Base-by-base conservation (phyloP, 2,329 filamentous ascomycete species). In the Didymella pinodella region DNA sequence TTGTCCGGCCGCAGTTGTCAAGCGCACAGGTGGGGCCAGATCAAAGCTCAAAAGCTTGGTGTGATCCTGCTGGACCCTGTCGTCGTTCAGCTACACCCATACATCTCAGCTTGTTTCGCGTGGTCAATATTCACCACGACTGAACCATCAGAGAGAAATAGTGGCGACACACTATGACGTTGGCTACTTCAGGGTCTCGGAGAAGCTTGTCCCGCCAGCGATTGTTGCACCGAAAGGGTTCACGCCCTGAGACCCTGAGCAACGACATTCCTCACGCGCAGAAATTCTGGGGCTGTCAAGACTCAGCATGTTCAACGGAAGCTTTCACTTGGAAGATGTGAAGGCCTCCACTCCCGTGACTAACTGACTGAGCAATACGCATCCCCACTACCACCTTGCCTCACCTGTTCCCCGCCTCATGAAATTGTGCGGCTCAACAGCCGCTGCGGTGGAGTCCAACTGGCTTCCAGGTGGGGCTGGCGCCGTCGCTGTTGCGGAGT, bases 361-460 rank as follows among this genome's bases (percentile, higher is more conserved):
- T n/a, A 71, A 78, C 63, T 79, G 76, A 67, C 71, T 75, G 7
- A 63, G 68, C 3, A 73, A 79, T 54, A 49, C 68, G 4, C 74
- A 72, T 57, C 80, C 78, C 78, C 63, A 68, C 11, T 71, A 72
- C 48, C 77, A 77, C 41, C 77, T 76, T 11, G 63, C 80, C 7
- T 78, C 77, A 2, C 79, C 78, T 3, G 67, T 71, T 2, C 75
- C 79, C 56, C 59, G 80, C 7, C 71, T 79, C 51, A 70, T 26
- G 70, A 80, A 62, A 77, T 79, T 61, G 64, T 80, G 12, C 71
- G 73, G 3, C 67, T 79, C 18, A 75, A 79, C 56, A 67, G 64
- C 40, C 63, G 68, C 59, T 64, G 72, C 16, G 58, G 66, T n/a
- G 67, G 2, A 74, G 32, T 62, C 64, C n/a, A 71, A 70, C n/a